phyloP scores from a whole-genome alignment of 2,329 filamentous ascomycete species.

The Ascochyta lentis region DNA sequence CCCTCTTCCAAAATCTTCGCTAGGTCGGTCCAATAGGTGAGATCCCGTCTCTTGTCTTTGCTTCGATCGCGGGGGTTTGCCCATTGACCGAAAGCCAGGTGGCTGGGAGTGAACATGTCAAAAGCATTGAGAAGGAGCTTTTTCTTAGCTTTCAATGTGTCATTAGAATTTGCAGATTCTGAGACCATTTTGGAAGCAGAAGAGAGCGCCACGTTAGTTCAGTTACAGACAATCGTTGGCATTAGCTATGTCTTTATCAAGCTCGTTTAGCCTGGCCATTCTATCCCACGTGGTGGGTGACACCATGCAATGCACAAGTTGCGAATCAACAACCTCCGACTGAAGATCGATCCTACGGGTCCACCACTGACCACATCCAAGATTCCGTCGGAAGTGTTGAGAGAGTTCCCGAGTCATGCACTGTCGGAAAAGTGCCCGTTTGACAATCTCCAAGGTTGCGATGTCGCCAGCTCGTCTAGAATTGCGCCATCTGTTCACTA shows the following conservation, averaged over 20 bases:
- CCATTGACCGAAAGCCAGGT: constrained; percentile 22
- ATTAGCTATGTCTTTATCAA: no score
- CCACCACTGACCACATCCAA: background rate
- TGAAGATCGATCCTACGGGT: background rate
- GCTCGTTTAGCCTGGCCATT: no score
- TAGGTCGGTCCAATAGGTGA: constrained; percentile 38
- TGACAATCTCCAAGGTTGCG: constrained; percentile 16
- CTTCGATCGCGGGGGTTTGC: constrained; percentile 20
- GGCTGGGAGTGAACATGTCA: constrained; percentile 32
- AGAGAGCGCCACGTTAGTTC: no score
- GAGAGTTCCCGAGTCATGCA: no score
- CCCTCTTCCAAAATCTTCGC: constrained; percentile 38
- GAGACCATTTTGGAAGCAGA: background rate
- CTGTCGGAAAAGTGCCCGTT: background rate
- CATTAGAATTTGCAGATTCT: background rate
- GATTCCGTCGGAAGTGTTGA: no score
- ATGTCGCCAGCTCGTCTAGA: constrained; percentile 24
- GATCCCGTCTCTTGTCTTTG: constrained; percentile 24
- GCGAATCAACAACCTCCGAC: background rate
- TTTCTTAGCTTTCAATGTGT: constrained; percentile 32
- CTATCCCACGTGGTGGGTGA: background rate
- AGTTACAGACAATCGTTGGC: no score
- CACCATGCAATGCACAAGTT: background rate
- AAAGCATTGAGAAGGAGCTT: constrained; percentile 49
- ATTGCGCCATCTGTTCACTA: constrained; percentile 25